Percentiles rank a stretch among this genome's conserved stretches.
Evolutionary conservation across 805 yeast species (phyloP).

Genomic region (Zygotorulaspora danielsina): DNA sequence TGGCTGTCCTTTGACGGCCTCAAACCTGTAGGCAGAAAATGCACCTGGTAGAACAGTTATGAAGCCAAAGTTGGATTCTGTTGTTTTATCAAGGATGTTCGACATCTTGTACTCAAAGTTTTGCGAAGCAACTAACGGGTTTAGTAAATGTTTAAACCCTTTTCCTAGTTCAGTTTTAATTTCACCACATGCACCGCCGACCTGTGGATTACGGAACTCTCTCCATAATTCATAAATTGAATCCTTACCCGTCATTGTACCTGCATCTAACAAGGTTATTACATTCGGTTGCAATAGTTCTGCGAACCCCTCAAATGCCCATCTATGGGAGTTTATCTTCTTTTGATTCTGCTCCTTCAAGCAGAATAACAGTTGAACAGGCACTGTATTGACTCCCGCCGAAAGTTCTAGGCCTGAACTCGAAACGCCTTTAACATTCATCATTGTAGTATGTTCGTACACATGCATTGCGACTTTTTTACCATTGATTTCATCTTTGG

Average conservation of each 20-base stretch:
- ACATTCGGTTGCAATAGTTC: slow-evolving; percentile 77
- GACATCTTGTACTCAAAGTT: slow-evolving; percentile 96
- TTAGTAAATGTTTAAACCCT: slow-evolving; percentile 50
- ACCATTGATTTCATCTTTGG: slow-evolving; percentile 84
- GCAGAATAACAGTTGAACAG: slow-evolving; percentile 86
- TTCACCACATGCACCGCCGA: slow-evolving; percentile 98
- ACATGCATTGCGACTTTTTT: slow-evolving; percentile 78
- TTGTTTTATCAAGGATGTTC: slow-evolving; percentile 90
- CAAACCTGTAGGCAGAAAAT: slow-evolving; percentile 86
- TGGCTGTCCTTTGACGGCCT: slow-evolving; percentile 80
- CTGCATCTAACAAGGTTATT: slow-evolving; percentile 84
- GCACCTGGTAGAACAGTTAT: slow-evolving; percentile 96
- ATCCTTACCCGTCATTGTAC: slow-evolving; percentile 83
- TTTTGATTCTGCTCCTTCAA: slow-evolving; percentile 83
- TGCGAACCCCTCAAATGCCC: slow-evolving; percentile 94
- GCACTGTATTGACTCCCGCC: slow-evolving; percentile 51
- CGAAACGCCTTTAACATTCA: slow-evolving; percentile 68
- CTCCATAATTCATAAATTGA: slow-evolving; percentile 89
- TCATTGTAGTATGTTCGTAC: slow-evolving; percentile 89
- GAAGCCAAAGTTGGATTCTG: slow-evolving; percentile 92
- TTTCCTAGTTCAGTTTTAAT: slow-evolving; percentile 80
- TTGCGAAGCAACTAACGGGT: slow-evolving; percentile 93
- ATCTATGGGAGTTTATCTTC: slow-evolving; percentile 92
- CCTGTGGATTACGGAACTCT: slow-evolving; percentile 69
- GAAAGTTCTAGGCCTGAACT: slow-evolving; percentile 59